Evolutionary conservation across 805 yeast species (phyloP).

Genomic region (Candida parachauliodes): DNA sequence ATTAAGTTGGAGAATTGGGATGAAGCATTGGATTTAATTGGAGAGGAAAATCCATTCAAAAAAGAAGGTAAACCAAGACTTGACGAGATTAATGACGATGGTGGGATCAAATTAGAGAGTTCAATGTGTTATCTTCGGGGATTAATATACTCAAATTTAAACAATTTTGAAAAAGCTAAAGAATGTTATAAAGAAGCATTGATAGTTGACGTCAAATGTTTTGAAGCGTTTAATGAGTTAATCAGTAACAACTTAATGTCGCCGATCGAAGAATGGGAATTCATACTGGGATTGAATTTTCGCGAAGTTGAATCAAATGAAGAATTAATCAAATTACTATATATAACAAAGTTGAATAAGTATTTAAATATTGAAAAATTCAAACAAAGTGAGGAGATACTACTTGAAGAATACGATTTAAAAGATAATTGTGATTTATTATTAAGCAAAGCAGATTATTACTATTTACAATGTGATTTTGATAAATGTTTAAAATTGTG

Average conservation of each 20-base stretch:
- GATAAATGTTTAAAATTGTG: constrained; percentile 73
- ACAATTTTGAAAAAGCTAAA: constrained; percentile 81
- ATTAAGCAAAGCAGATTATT: constrained; percentile 62
- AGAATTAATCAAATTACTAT: constrained; percentile 72
- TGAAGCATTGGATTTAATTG: constrained; percentile 82
- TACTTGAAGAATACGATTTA: constrained; percentile 70
- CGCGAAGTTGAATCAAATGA: constrained; percentile 68
- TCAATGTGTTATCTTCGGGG: constrained; percentile 87
- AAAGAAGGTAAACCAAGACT: constrained; percentile 26
- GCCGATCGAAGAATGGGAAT: constrained; percentile 85
- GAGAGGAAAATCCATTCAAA: constrained; percentile 73
- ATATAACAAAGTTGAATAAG: constrained; percentile 73
- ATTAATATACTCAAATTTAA: constrained; percentile 73
- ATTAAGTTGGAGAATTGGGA: constrained; percentile 76
- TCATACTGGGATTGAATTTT: constrained; percentile 56
- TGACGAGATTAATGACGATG: constrained; percentile 64
- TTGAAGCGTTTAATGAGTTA: constrained; percentile 84
- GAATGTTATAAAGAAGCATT: constrained; percentile 86
- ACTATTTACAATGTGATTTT: constrained; percentile 74
- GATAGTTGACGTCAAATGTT: constrained; percentile 83
- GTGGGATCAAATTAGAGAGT: constrained; percentile 83
- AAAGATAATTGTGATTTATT: constrained; percentile 68
- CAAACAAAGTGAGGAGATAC: constrained; percentile 61
- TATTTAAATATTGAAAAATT: constrained; percentile 56
- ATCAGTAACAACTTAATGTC: constrained; percentile 69